A percentile compares a stretch with the other conserved stretches of the same genome.
phyloP scores from a whole-genome alignment of 2,329 filamentous ascomycete species.

The Colletotrichum tanaceti region DNA sequence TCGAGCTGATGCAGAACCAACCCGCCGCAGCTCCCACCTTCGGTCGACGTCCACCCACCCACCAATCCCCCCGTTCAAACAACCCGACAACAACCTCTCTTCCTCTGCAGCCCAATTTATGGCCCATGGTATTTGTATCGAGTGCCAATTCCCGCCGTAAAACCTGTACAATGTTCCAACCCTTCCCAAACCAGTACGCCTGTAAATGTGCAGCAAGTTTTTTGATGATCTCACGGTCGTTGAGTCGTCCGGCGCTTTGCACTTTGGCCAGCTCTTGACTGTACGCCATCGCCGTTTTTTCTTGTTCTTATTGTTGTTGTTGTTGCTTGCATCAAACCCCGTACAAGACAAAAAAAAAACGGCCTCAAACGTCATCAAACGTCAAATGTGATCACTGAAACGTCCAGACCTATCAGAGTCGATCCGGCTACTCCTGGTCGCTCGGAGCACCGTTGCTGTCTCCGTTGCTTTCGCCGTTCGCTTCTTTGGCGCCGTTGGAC shows the following conservation, averaged over 20 bases:
- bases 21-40: not conserved
- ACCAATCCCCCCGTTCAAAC: not conserved
- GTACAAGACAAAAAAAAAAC: conserved; percentile 4
- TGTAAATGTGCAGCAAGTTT: conserved; percentile 36
- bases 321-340: conserved; percentile 39
- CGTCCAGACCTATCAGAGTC: conserved; percentile 11
- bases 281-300: conserved; percentile 37
- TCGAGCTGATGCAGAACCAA: conserved; percentile 4
- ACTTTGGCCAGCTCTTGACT: conserved; percentile 7
- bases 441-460: conserved; percentile 58
- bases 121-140: conserved; percentile 46
- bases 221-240: conserved; percentile 24
- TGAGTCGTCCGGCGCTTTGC: conserved; percentile 13
- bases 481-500: conserved; percentile 49
- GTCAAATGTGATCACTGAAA: conserved; percentile 31
- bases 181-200: conserved; percentile 39
- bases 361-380: conserved; percentile 24
- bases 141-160: conserved; percentile 39
- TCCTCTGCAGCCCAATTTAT: conserved; percentile 27
- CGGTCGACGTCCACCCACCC: conserved; percentile 10
- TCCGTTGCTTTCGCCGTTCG: conserved; percentile 38
- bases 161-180: conserved; percentile 42
- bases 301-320: not conserved
- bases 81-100: not conserved
- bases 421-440: conserved; percentile 60